A percentile compares a stretch with the other conserved stretches of the same genome.
Conservation (phyloP, 495 filamentous ascomycete species). For the Amphirosellinia nigrospora region DNA sequence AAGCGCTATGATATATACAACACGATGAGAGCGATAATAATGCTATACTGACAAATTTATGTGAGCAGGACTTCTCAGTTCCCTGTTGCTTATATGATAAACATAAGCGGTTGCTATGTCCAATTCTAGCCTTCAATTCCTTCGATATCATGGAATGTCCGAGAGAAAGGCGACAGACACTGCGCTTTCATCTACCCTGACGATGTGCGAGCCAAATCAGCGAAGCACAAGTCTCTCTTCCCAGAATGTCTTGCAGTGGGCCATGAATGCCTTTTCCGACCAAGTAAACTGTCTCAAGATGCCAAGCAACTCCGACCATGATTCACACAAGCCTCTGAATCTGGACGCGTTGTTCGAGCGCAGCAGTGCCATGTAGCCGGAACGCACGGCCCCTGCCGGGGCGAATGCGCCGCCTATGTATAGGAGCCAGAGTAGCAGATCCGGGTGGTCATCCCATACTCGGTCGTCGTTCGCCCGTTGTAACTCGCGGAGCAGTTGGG, state of each 20-base stretch:
- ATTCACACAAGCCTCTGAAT: conserved; percentile 18
- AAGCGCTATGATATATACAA: background rate
- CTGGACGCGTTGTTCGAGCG: conserved; percentile 26
- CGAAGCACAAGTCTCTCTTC: conserved; percentile 28
- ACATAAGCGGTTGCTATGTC: background rate
- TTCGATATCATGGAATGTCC: background rate
- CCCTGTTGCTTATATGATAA: background rate
- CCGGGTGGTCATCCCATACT: conserved; percentile 38
- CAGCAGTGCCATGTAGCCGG: conserved; percentile 40
- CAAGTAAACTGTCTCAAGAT: conserved; percentile 46
- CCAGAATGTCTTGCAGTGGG: conserved; percentile 42
- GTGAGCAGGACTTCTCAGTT: background rate
- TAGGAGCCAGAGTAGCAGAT: conserved; percentile 46
- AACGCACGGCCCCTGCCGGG: conserved; percentile 38
- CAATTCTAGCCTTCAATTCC: background rate
- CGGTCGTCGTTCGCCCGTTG: conserved; percentile 34
- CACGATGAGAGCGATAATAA: background rate
- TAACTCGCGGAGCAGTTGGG: conserved; percentile 41
- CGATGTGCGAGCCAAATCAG: background rate
- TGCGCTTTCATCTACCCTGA: background rate
- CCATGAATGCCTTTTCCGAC: conserved; percentile 47
- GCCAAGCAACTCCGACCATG: conserved; percentile 39
- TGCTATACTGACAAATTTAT: background rate
- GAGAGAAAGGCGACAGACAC: background rate
- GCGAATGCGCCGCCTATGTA: conserved; percentile 50